phyloP scores from a whole-genome alignment of 441 rosid genomes.

The Melastoma candidum region DNA sequence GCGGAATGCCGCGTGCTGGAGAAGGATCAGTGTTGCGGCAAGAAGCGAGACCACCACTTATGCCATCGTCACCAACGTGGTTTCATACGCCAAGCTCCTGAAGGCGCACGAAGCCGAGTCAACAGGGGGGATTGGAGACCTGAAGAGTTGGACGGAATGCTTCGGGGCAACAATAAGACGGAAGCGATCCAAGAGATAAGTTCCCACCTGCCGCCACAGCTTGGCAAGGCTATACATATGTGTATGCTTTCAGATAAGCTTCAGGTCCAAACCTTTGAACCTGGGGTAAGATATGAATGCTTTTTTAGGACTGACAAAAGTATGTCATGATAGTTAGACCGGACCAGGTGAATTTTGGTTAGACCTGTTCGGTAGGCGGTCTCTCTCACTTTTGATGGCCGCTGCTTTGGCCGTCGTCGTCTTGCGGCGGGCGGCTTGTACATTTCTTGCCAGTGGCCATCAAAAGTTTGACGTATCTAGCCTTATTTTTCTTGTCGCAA shows the following conservation, averaged over 20 bases:
- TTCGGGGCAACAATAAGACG: constrained; percentile 21
- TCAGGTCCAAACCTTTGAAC: too few relatives aligned
- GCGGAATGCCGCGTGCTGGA: constrained; percentile 44
- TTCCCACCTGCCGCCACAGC: constrained; percentile 20
- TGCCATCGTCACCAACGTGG: constrained; percentile 57
- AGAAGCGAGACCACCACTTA: constrained; percentile 42
- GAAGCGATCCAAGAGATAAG: constrained; percentile 54
- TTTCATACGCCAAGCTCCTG: constrained; percentile 26
- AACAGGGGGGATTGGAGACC: constrained; percentile 28
- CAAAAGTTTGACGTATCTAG: too few relatives aligned
- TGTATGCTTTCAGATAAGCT: too few relatives aligned
- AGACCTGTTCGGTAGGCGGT: constrained; percentile 5
- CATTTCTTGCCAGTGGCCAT: too few relatives aligned
- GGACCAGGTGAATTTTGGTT: constrained; percentile 6
- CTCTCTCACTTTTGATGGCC: constrained; percentile 33
- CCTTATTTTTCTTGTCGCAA: too few relatives aligned
- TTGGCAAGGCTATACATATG: too few relatives aligned
- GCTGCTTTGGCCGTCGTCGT: constrained; percentile 13
- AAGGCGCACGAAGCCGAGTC: constrained; percentile 18
- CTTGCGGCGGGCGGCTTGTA: too few relatives aligned
- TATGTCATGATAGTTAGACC: not conserved
- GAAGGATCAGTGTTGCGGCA: constrained; percentile 30
- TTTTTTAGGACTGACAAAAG: not conserved
- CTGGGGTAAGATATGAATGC: too few relatives aligned
- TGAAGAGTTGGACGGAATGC: constrained; percentile 38